phyloP scores from a whole-genome alignment of 2,329 filamentous ascomycete genomes.

The Neopestalotiopsis sp. region DNA sequence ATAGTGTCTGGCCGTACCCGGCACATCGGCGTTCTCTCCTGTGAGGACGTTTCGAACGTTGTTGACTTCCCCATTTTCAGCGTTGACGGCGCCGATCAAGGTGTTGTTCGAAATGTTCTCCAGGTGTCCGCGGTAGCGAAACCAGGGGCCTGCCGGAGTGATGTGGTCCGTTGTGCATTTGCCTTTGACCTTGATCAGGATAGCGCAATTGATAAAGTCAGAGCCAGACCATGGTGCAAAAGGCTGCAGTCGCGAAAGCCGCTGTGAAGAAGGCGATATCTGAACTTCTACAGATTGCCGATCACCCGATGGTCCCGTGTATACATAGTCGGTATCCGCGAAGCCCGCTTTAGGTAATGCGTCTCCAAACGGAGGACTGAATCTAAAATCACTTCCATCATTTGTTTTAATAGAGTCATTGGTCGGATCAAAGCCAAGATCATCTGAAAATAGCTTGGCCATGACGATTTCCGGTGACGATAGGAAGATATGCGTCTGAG shows the following conservation, averaged over 20 bases:
- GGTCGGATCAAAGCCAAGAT: slow-evolving; percentile 91
- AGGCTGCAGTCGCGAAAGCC: slow-evolving; percentile 88
- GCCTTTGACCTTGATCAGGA: slow-evolving; percentile 94
- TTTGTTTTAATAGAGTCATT: slow-evolving; percentile 92
- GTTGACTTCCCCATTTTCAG: slow-evolving; percentile 95
- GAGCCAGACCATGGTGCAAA: slow-evolving; percentile 93
- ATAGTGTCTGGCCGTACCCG: slow-evolving; percentile 95
- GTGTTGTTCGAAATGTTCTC: slow-evolving; percentile 99
- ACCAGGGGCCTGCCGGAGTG: slow-evolving; percentile 94
- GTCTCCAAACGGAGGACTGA: slow-evolving; percentile 78
- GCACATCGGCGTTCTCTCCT: slow-evolving; percentile 85
- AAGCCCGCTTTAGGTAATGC: slow-evolving; percentile 84
- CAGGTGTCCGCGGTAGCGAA: slow-evolving; percentile 98
- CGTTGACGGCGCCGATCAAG: slow-evolving; percentile 96
- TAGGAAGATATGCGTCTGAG: slow-evolving; percentile 91
- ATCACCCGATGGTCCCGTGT: slow-evolving; percentile 90
- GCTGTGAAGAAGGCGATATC: slow-evolving; percentile 88
- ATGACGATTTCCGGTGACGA: slow-evolving; percentile 90
- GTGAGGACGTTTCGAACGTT: slow-evolving; percentile 92
- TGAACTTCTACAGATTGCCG: slow-evolving; percentile 75
- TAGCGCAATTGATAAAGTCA: slow-evolving; percentile 82
- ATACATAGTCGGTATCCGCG: slow-evolving; percentile 90
- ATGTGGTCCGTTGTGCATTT: slow-evolving; percentile 98
- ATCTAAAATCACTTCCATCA: slow-evolving; percentile 94
- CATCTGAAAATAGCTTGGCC: slow-evolving; percentile 82